phyloP scores from a whole-genome alignment of 2,329 filamentous ascomycete genomes.

The Paecilomyces formosus region DNA sequence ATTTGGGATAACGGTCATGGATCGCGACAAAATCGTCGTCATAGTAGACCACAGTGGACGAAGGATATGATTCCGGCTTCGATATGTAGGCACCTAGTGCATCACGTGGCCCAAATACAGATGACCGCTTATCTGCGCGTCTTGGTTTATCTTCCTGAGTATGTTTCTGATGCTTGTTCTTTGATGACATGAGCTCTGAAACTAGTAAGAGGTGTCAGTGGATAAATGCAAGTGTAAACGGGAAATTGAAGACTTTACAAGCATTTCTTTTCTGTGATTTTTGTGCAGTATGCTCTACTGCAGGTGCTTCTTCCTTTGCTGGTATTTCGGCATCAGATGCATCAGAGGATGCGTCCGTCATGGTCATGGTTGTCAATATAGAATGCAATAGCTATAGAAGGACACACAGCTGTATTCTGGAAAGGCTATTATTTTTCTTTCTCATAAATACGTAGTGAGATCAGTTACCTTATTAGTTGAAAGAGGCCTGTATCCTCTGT shows the following conservation, averaged over 20 bases:
- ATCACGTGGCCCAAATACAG: slow-evolving; percentile 45
- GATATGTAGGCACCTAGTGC: slow-evolving; percentile 61
- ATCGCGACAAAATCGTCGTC: slow-evolving; percentile 67
- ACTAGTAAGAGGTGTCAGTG: slow-evolving; percentile 26
- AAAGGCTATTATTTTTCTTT: too few relatives aligned
- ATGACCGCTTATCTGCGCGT: slow-evolving; percentile 11
- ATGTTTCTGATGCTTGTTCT: slow-evolving; percentile 32
- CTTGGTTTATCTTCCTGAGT: slow-evolving; percentile 7
- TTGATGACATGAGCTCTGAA: slow-evolving; percentile 49
- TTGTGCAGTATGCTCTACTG: slow-evolving; percentile 2
- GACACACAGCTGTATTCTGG: not conserved
- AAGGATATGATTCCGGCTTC: slow-evolving; percentile 53
- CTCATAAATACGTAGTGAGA: not conserved
- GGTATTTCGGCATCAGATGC: slow-evolving; percentile 7
- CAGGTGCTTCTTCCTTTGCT: not conserved
- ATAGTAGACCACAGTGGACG: slow-evolving; percentile 56
- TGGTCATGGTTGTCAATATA: slow-evolving; percentile 1
- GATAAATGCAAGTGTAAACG: not conserved
- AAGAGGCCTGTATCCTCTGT: too few relatives aligned
- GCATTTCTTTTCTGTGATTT: slow-evolving; percentile 28
- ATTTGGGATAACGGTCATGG: slow-evolving; percentile 79
- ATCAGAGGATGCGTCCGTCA: slow-evolving; percentile 13
- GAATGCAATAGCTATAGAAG: not conserved
- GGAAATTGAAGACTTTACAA: slow-evolving; percentile 16
- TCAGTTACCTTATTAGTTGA: not conserved